A percentile compares a stretch with the other conserved stretches of the same genome.
Conservation (phyloP, 169 alveolate species). For the Miamiensis avidus region DNA sequence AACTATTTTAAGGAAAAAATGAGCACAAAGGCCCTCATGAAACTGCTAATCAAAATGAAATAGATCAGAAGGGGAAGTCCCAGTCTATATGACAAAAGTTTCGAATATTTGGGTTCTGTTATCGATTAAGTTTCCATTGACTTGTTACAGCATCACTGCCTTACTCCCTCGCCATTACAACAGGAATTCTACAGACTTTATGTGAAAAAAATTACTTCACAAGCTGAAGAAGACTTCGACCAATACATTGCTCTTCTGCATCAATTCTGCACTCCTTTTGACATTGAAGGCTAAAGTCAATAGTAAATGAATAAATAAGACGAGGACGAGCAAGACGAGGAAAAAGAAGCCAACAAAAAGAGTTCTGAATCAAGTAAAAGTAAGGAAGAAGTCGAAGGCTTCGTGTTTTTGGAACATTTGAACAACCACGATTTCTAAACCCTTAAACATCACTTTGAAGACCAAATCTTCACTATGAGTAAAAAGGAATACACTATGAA, state of each 20-base stretch:
- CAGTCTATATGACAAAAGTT: too few species aligned
- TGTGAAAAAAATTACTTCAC: background rate
- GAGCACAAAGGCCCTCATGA: background rate
- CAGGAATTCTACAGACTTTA: background rate
- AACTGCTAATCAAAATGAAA: background rate
- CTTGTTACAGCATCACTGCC: background rate
- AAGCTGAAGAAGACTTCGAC: background rate
- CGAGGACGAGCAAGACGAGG: background rate
- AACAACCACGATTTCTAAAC: background rate
- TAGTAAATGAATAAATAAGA: background rate
- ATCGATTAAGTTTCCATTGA: background rate
- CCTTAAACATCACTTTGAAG: background rate
- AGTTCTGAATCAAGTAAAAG: background rate
- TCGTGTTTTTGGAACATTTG: background rate
- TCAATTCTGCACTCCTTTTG: background rate
- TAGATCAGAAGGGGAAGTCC: background rate
- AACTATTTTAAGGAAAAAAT: too few species aligned
- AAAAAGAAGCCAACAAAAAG: background rate
- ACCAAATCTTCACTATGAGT: background rate
- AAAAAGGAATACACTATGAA: background rate
- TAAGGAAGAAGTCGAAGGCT: background rate
- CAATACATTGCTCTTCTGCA: background rate
- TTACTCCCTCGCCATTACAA: background rate
- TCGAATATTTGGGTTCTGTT: background rate
- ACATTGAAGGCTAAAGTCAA: too few species aligned